Conservation (phyloP, 1,139 yeast species). For the Debaryomyces sp. region DNA sequence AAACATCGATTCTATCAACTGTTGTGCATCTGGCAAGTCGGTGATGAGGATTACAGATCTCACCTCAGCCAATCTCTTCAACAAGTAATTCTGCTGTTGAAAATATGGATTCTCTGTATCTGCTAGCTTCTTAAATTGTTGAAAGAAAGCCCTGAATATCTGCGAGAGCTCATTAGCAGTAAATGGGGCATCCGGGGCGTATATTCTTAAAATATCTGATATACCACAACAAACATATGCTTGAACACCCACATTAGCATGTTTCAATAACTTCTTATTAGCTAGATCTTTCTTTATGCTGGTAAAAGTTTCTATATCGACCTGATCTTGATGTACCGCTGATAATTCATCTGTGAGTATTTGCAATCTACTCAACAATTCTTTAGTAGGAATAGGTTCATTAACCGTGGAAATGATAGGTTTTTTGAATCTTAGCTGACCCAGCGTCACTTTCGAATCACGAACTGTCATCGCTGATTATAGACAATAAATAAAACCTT, state of each 20-base stretch:
- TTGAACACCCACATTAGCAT: slow-evolving; percentile 70
- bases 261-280: slow-evolving; percentile 59
- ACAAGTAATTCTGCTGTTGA: slow-evolving; percentile 64
- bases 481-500: not conserved
- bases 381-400: slow-evolving; percentile 60
- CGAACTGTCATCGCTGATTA: slow-evolving; percentile 3
- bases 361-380: slow-evolving; percentile 47
- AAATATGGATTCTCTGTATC: slow-evolving; percentile 67
- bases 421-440: slow-evolving; percentile 39
- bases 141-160: slow-evolving; percentile 63
- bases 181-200: slow-evolving; percentile 93
- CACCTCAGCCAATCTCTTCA: slow-evolving; percentile 75
- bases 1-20: slow-evolving; percentile 59
- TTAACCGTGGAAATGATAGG: slow-evolving; percentile 56
- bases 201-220: slow-evolving; percentile 73
- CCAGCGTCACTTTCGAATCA: not conserved
- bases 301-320: slow-evolving; percentile 48
- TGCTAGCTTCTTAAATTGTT: slow-evolving; percentile 60
- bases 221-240: slow-evolving; percentile 74
- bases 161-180: slow-evolving; percentile 62
- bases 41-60: slow-evolving; percentile 78
- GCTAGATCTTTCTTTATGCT: slow-evolving; percentile 54
- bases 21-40: slow-evolving; percentile 67
- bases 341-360: slow-evolving; percentile 63
- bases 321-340: slow-evolving; percentile 60